Percentiles rank a stretch among this genome's conserved stretches.
Conservation (phyloP, 352 stramenopile genomes). For the Phytophthora megakarya region DNA sequence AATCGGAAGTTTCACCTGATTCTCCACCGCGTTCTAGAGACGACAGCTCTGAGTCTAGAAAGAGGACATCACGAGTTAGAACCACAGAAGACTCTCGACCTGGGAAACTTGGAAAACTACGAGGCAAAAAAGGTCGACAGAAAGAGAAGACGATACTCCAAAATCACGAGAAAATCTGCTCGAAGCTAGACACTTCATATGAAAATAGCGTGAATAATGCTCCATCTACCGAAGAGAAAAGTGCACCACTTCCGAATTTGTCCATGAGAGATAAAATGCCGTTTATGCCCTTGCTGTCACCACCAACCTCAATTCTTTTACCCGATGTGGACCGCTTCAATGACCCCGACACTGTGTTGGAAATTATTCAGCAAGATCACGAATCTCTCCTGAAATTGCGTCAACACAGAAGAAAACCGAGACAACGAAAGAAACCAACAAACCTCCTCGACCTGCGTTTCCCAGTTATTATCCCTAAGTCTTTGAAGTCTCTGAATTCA, state of each 20-base stretch:
- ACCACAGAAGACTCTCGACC: conserved; percentile 1
- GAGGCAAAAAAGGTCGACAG: background rate
- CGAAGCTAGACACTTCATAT: background rate
- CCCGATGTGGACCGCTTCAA: conserved; percentile 1
- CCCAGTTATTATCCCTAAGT: no score
- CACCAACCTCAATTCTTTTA: background rate
- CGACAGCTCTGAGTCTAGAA: background rate
- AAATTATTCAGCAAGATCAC: conserved; percentile 24
- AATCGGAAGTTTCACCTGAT: conserved; percentile 16
- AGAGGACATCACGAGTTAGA: background rate
- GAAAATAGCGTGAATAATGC: conserved; percentile 14
- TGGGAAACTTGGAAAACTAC: background rate
- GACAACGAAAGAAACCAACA: conserved; percentile 17
- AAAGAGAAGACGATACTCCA: conserved; percentile 12
- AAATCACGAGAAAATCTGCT: conserved; percentile 24
- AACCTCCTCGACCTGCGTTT: conserved; percentile 27
- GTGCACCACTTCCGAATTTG: background rate
- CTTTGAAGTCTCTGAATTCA: background rate
- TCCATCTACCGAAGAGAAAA: background rate
- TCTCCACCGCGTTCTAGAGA: conserved; percentile 15
- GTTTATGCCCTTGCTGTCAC: conserved; percentile 7
- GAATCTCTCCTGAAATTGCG: conserved; percentile 2
- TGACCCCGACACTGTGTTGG: background rate
- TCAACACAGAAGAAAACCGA: conserved; percentile 12
- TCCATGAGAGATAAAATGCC: background rate